Conservation (phyloP, 192 early-diverging fungal genomes). For the Coemansia pectinata region DNA sequence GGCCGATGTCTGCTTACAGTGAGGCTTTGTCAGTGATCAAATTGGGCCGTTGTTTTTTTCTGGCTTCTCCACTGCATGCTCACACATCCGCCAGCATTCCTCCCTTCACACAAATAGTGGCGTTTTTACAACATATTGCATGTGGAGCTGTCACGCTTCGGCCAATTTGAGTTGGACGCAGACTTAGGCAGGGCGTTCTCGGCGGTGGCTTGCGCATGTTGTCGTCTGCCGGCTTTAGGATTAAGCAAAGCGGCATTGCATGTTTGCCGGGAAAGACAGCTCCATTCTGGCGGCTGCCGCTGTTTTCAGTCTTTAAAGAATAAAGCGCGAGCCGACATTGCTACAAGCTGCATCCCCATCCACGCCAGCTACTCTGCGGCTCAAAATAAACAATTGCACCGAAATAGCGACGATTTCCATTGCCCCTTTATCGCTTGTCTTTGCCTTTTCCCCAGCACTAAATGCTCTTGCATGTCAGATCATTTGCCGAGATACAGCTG, state of each 20-base stretch:
- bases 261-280: not conserved
- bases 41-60: not conserved
- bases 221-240: not conserved
- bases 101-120: not conserved
- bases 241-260: not conserved
- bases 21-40: not conserved
- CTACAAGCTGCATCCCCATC: slow-evolving; percentile 1
- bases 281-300: not conserved
- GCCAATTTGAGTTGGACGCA: slow-evolving; percentile 3
- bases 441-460: not conserved
- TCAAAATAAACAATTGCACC: slow-evolving; percentile 3
- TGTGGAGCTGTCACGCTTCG: not conserved
- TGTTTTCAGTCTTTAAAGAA: not conserved
- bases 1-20: not conserved
- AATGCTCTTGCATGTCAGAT: not conserved
- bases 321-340: not conserved
- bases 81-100: not conserved
- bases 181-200: not conserved
- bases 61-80: not conserved
- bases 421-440: not conserved
- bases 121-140: not conserved
- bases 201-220: slow-evolving; percentile 2
- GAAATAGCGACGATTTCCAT: slow-evolving; percentile 1
- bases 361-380: not conserved
- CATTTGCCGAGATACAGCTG: not conserved